Base-by-base conservation (phyloP, 805 yeast genomes). In the Diddensiella transvaalensis region DNA sequence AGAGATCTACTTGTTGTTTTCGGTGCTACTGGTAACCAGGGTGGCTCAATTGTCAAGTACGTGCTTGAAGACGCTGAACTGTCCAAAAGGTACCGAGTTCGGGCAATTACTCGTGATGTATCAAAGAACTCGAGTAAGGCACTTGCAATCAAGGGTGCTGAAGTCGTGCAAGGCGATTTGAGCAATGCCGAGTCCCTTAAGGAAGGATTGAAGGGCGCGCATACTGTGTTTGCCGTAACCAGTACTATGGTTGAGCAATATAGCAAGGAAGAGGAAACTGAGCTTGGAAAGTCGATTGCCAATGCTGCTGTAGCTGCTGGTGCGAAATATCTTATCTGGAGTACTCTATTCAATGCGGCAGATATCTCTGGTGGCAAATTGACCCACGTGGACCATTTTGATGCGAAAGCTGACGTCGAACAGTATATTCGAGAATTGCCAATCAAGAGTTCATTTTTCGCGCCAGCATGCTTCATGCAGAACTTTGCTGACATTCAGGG, bases 91-190 rank as follows among this genome's bases (percentile, higher is more conserved):
- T 45, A 22, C 26, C 15, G 18, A 15, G 30, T 45, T 22, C 48
- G 48, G n/a, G 48, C 48, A 4, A n/a, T 45, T 10, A 40, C 48
- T 22, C 48, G 48, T n/a, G 44, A 55, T 39, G 22, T 49, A 2
- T 6, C 44, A n/a, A 39, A 22, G 3, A 18, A 19, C 3, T n/a
- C 38, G 15, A 42, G 53, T 21, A 22, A 43, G 38, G 50, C 22
- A 8, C 50, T 55, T 21, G 15, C 10, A n/a, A 22, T 42, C 13
- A 45, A 36, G 24, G 58, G 59, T 2, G 51, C 45, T 10, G 58
- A 56, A 17, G 53, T 56, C n/a, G 55, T 52, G 17, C 32, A 33
- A 18, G 56, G 41, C 1, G 57, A 56, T 21, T 17, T 22, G 15
- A 23, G 40, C 15, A 45, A 45, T 13, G 19, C 13, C 11, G 33